Base-by-base conservation (phyloP, 768 basidiomycete species). In the Russula emetica region DNA sequence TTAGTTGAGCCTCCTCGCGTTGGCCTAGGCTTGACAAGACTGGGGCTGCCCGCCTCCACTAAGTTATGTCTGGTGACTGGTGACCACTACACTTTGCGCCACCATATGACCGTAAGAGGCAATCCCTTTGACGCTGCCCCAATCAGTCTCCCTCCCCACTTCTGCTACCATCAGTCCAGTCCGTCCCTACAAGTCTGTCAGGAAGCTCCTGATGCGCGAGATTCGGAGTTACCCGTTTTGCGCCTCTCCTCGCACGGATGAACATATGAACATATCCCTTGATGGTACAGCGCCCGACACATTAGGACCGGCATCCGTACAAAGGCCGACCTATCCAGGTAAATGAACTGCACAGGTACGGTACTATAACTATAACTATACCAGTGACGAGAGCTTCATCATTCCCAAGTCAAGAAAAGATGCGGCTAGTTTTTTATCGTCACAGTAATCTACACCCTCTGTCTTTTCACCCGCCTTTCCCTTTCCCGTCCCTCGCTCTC, bases 111-210 rank as follows among this genome's bases (percentile, higher is more conserved):
- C 45, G 32, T 36, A 58, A 2, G 2, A 34, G 45, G 57, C 14
- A 49, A 18, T 58, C 42, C 57, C 57, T 58, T 58, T 58, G 45
- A 58, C 30, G 13, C 20, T 58, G 30, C 57, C 45, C 14, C 10
- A 56, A 56, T 49, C n/a, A 36, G 57, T 2, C 2, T 7, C 26
- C 16, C 55, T 34, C 53, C 6, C 47, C 24, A 24, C 26, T 28
- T 22, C 22, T 22, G n/a, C 44, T 18, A 9, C 18, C 42, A 20
- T 7, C 8, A 18, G 20, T 18, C 40, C 6, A n/a, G n/a, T n/a
- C 20, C 44, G 1, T 44, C 44, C n/a, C 9, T n/a, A n/a, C 44
- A n/a, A 44, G 44, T 9, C 18, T 20, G n/a, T 44, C 42, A 20
- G 18, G 42, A 20, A 42, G n/a, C 44, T 10, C 20, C 5, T 7